Evolutionary conservation across 306 rosid species (phyloP), one percentile per base, ranked within the genome.

Genomic region (Cucurbita ficifolia): DNA sequence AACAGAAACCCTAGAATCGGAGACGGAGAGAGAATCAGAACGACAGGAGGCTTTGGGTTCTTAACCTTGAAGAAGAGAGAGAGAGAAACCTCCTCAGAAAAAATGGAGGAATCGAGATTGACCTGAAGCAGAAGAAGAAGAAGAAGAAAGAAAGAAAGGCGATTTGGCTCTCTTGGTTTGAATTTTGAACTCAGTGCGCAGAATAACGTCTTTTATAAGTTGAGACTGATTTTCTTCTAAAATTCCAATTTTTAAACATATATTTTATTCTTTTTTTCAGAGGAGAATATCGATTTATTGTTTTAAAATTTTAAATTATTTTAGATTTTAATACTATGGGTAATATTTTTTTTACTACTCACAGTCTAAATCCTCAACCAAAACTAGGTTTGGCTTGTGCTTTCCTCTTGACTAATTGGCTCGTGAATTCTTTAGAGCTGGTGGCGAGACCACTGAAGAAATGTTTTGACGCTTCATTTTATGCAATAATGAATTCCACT

Each of bases 1-100:
- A 42, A 40, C 56, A 68, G 55, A 68, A 68, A 68, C 73, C 73
- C 73, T 68, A 68, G 55, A 68, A 68, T 43, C 21, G 19, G 54
- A 45, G 22, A 21, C 12, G 55, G 21, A 46, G 17, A 68, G 40
- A 21, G 7, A 63, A 38, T n/a, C 70, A 49, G 16, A 36, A 35
- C 22, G 8, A 61, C 19, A 12, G 46, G 22, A 0, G 22, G 68
- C 11, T 29, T 7, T 2, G 2, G 70, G 48, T 2, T 62, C 48
- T 36, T 24, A 36, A 60, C 10, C 19, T 59, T 12, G 46, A 29
- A 40, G n/a, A 22, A 65, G 65, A 59, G 3, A 64, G 45, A 61
- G 48, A 61, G 10, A 56, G 62, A 57, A 11, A 57, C 63, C 11
- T 57, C 18, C 33, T 24, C 24, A 19, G 35, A 29, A 14, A 59